Evolutionary conservation across 73 alveolate genomes (phyloP).

Genomic region (Paramecium biaurelia): DNA sequence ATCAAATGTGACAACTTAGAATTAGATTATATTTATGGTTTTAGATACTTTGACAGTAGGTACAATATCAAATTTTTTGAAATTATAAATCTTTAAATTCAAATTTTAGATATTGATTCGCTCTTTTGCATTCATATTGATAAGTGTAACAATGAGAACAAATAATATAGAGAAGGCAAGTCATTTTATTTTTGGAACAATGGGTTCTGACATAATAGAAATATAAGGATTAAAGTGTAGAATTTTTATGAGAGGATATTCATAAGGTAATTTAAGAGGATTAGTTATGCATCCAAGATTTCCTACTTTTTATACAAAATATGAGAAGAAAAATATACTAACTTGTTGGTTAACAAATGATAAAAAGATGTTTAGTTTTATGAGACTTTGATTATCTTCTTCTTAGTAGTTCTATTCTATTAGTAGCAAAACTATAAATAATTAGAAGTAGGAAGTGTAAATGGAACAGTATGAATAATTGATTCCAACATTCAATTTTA

Average conservation of each 20-base stretch:
- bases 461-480: conserved; percentile 79
- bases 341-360: conserved; percentile 90
- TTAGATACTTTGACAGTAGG: conserved; percentile 96
- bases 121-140: too few species aligned
- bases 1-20: conserved; percentile 90
- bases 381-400: conserved; percentile 84
- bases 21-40: conserved; percentile 94
- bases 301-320: conserved; percentile 86
- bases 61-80: conserved; percentile 79
- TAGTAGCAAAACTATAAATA: conserved; percentile 83
- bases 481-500: conserved; percentile 79
- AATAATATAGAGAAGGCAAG: not conserved
- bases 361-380: conserved; percentile 75
- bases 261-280: conserved; percentile 97
- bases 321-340: conserved; percentile 92
- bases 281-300: conserved; percentile 89
- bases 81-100: not conserved
- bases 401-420: conserved; percentile 84
- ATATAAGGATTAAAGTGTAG: conserved; percentile 64
- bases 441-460: conserved; percentile 87
- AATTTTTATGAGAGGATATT: conserved; percentile 89
- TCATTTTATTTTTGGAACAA: conserved; percentile 87
- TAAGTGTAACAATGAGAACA: conserved; percentile 16
- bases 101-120: too few species aligned
- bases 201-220: conserved; percentile 96